Conservation (phyloP, 1,284 basidiomycete genomes). For the Pyrrhoderma noxium region DNA sequence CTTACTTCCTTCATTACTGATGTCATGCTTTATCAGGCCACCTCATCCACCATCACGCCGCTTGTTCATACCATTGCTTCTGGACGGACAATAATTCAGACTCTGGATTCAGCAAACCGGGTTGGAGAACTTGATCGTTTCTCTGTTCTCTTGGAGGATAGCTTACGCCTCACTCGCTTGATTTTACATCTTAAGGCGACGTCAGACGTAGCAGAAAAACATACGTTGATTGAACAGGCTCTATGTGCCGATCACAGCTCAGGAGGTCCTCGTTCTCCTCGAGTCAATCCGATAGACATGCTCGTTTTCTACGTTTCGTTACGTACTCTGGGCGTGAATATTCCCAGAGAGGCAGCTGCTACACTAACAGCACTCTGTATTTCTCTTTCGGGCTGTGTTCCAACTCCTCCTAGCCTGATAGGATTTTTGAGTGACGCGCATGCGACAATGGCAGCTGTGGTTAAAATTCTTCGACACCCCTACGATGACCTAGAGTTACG, state of each 20-base stretch:
- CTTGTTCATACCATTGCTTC: conserved; percentile 61
- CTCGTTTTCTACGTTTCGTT: conserved; percentile 58
- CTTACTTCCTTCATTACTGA: conserved; percentile 60
- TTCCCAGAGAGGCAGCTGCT: conserved; percentile 57
- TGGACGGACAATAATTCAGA: conserved; percentile 50
- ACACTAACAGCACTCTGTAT: conserved; percentile 61
- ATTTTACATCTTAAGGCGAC: conserved; percentile 57
- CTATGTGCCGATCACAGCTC: conserved; percentile 55
- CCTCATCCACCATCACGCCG: conserved; percentile 68
- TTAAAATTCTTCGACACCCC: conserved; percentile 61
- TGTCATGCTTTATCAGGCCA: conserved; percentile 60
- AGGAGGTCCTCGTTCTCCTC: conserved; percentile 36
- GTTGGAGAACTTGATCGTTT: conserved; percentile 62
- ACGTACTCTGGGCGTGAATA: conserved; percentile 46
- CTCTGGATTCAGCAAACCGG: conserved; percentile 55
- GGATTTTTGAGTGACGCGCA: conserved; percentile 70
- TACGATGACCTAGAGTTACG: conserved; percentile 65
- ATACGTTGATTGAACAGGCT: conserved; percentile 67
- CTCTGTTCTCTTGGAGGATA: conserved; percentile 60
- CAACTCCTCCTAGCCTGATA: conserved; percentile 59
- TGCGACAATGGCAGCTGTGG: conserved; percentile 50
- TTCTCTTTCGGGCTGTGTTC: conserved; percentile 47
- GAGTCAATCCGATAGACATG: conserved; percentile 64
- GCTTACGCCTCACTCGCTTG: conserved; percentile 53
- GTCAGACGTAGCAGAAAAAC: conserved; percentile 33